Evolutionary conservation across 305 asterid genomes (phyloP), one percentile per base, ranked within the genome.

Genomic region (Andrographis paniculata): DNA sequence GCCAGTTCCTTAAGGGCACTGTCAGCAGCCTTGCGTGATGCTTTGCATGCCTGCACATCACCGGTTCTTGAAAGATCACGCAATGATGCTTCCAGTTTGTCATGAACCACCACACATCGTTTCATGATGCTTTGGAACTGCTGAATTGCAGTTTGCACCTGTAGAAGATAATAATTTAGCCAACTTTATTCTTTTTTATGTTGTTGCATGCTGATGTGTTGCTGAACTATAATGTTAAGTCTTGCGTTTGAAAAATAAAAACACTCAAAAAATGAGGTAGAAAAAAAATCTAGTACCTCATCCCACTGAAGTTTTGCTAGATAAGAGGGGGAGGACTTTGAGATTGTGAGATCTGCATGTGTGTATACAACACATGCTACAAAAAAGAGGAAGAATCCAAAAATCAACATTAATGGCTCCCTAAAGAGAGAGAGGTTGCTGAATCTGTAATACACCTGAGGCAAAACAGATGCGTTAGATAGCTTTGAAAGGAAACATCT

Each of bases 251-350:
- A 23, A 48, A 7, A 27, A 15, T 16, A 12, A 14, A 12, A 10
- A 14, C 0, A 40, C 9, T 7, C 30, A 53, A 44, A 47, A 42
- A 14, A 39, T 33, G 36, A 52, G 19, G 33, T 49, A 56, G 50
- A 1, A 39, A 41, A 46, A 41, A 27, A 46, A 51, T 20, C 2
- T 20, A 53, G 22, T 65, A 82, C 98, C 95, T 85, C 98, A 55
- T 89, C 95, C 95, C 98, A 85, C 58, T 89, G 97, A 65, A 82
- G 82, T 63, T 82, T 85, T 47, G 97, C 94, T 28, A 85, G 55
- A 66, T 85, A 82, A 58, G 97, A 79, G 52, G 94, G 61, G 20
- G 95, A 85, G 5, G 93, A 77, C 63, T 85, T 89, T 9, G 98
- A 89, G 65, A 89, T 89, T 47, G 95, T 89, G 74, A 89, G 66